A percentile compares a stretch with the other conserved stretches of the same genome.
phyloP scores from a whole-genome alignment of 352 stramenopile species.

The Globisporangium cederbergense region DNA sequence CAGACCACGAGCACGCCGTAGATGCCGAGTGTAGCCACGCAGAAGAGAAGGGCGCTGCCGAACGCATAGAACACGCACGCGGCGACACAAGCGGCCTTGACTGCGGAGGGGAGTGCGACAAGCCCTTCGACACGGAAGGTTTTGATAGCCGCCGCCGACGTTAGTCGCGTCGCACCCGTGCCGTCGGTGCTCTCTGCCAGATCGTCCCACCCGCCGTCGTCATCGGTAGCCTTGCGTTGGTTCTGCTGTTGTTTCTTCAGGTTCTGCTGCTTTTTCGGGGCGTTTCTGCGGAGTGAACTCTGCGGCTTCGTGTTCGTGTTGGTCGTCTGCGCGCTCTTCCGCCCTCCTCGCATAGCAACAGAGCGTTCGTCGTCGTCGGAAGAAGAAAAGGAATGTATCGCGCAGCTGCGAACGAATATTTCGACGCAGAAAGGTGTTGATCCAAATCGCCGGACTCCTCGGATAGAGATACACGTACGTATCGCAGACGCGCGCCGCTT shows the following conservation, averaged over 20 bases:
- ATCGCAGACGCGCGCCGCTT: slow-evolving; percentile 1
- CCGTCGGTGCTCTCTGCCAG: slow-evolving; percentile 2
- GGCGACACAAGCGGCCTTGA: slow-evolving; percentile 6
- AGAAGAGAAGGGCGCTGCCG: slow-evolving; percentile 14
- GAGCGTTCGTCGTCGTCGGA: neutral
- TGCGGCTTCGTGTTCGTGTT: neutral
- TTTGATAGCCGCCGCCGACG: neutral
- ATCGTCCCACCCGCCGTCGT: slow-evolving; percentile 10
- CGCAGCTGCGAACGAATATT: slow-evolving; percentile 5
- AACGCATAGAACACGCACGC: slow-evolving; percentile 17
- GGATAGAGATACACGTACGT: no score
- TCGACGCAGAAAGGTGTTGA: slow-evolving; percentile 1
- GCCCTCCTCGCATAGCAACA: neutral
- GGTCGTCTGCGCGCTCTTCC: neutral
- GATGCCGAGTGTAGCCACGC: slow-evolving; percentile 4
- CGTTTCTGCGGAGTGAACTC: slow-evolving; percentile 2
- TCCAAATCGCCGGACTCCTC: no score
- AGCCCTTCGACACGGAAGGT: slow-evolving; percentile 12
- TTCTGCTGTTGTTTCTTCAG: neutral
- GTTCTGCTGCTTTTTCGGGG: neutral
- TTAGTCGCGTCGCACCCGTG: neutral
- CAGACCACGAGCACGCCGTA: slow-evolving; percentile 9
- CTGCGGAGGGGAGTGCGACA: slow-evolving; percentile 9
- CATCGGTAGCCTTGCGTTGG: neutral
- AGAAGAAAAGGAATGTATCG: neutral